Conservation (phyloP, 306 rosid genomes). For the Quercus ilex region DNA sequence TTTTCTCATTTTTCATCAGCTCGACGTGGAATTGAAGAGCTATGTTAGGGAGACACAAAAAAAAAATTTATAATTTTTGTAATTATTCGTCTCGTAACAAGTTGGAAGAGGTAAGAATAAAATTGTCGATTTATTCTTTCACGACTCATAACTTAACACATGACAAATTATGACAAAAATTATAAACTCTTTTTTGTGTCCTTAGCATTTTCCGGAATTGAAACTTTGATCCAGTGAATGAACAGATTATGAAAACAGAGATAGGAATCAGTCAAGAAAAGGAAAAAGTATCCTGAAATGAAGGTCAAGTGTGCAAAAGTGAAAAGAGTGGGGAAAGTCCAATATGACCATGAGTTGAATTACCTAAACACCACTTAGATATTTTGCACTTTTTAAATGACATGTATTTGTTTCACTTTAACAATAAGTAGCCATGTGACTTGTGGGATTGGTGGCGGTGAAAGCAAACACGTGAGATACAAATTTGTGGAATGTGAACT, state of each 20-base stretch:
- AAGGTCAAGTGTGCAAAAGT: neutral
- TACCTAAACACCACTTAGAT: conserved; percentile 8
- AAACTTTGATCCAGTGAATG: neutral
- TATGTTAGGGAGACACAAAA: too few species aligned
- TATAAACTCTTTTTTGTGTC: accelerated
- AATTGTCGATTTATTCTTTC: accelerated
- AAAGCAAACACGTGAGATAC: conserved; percentile 17
- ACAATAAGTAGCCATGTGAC: neutral
- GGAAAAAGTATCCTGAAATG: conserved; percentile 9
- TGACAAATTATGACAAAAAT: too few species aligned
- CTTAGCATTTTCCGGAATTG: neutral
- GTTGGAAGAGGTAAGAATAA: too few species aligned
- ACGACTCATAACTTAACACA: accelerated
- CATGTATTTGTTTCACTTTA: neutral
- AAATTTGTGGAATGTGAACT: conserved; percentile 15
- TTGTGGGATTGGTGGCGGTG: neutral
- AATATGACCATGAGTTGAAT: neutral
- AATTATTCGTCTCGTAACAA: too few species aligned
- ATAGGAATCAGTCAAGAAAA: conserved; percentile 19
- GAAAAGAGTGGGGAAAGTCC: neutral
- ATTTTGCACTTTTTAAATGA: conserved; percentile 13
- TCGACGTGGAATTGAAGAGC: too few species aligned
- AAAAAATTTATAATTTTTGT: too few species aligned
- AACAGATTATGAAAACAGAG: neutral
- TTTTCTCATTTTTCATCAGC: too few species aligned